phyloP scores from a whole-genome alignment of 345 rosid genomes.

The Populus davidiana region DNA sequence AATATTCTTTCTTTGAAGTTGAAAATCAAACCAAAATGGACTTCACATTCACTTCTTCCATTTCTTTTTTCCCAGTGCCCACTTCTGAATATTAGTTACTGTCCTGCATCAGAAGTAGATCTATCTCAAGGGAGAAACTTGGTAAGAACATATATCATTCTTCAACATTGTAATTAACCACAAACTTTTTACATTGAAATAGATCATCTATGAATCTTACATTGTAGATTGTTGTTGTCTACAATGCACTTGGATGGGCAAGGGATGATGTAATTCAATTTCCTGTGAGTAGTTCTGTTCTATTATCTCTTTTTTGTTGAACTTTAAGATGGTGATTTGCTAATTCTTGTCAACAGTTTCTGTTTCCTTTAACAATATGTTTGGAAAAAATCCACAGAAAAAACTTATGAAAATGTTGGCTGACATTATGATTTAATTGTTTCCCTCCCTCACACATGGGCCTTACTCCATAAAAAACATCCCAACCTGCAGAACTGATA shows the following conservation, averaged over 20 bases:
- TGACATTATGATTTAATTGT: no score
- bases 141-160: slow-evolving; percentile 44
- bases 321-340: neutral
- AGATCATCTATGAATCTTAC: slow-evolving; percentile 11
- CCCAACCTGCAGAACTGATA: no score
- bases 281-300: slow-evolving; percentile 58
- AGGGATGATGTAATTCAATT: slow-evolving; percentile 75
- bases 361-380: neutral
- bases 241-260: slow-evolving; percentile 96
- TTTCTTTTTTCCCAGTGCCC: slow-evolving; percentile 59
- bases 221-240: slow-evolving; percentile 65
- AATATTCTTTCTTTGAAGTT: slow-evolving; percentile 4
- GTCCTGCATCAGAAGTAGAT: slow-evolving; percentile 74
- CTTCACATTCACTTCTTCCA: neutral
- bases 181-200: slow-evolving; percentile 17
- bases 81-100: slow-evolving; percentile 88
- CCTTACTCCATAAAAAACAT: no score
- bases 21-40: slow-evolving; percentile 13
- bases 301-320: neutral
- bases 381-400: no score
- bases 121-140: slow-evolving; percentile 58
- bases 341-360: neutral
- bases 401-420: no score
- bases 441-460: no score
- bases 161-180: neutral